Conservation (phyloP, 768 basidiomycete genomes). For the Russula lepida region DNA sequence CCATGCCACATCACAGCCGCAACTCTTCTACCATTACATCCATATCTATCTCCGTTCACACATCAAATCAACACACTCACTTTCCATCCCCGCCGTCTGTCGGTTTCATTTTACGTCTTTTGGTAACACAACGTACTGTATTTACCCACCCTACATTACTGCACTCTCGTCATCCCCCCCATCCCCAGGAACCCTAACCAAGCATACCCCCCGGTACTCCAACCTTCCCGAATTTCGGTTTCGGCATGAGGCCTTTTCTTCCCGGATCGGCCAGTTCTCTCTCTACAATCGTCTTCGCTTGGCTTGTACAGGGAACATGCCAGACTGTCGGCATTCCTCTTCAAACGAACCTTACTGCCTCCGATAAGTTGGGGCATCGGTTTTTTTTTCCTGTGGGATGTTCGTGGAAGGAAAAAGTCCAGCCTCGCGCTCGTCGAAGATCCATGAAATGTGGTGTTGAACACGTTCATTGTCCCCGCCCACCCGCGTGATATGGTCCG, state of each 20-base stretch:
- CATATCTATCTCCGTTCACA: constrained; percentile 20
- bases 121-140: constrained; percentile 18
- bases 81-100: constrained; percentile 18
- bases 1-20: constrained; percentile 21
- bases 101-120: constrained; percentile 19
- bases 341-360: constrained; percentile 9
- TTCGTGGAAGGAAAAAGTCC: not conserved
- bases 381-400: not conserved
- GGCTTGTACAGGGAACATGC: constrained; percentile 1
- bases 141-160: constrained; percentile 13
- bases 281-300: constrained; percentile 11
- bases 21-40: constrained; percentile 18
- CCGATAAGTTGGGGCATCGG: not conserved
- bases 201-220: constrained; percentile 17
- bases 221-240: constrained; percentile 9
- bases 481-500: constrained; percentile 6
- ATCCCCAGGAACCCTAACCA: constrained; percentile 16
- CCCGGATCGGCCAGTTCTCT: constrained; percentile 13
- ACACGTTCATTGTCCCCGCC: constrained; percentile 10
- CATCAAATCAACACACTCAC: constrained; percentile 17
- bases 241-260: constrained; percentile 3
- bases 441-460: constrained; percentile 1
- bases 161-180: constrained; percentile 10
- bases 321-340: constrained; percentile 11
- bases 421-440: constrained; percentile 1